phyloP scores from a whole-genome alignment of 1,284 basidiomycete genomes.

The Cutaneotrichosporon spelunceum region DNA sequence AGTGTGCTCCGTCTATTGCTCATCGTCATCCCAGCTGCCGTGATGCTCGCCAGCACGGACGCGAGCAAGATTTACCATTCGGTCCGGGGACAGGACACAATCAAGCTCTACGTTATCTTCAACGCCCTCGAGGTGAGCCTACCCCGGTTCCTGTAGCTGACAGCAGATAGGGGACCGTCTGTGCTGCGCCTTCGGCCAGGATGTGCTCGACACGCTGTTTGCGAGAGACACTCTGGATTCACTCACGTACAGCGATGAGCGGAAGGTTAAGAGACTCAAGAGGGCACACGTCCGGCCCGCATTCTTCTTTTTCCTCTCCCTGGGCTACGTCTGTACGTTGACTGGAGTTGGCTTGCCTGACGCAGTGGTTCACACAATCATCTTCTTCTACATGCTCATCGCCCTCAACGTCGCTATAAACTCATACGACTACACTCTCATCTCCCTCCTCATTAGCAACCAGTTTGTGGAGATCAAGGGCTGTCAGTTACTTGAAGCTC shows the following conservation, averaged over 20 bases:
- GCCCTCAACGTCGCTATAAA: conserved; percentile 97
- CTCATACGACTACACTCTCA: conserved; percentile 92
- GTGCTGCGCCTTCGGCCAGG: conserved; percentile 95
- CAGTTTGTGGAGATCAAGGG: conserved; percentile 99
- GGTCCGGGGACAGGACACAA: conserved; percentile 96
- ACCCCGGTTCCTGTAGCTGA: neutral
- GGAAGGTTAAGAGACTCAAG: conserved; percentile 40
- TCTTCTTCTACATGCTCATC: conserved; percentile 95
- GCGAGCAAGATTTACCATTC: conserved; percentile 98
- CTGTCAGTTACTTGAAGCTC: conserved; percentile 53
- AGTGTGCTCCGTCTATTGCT: conserved; percentile 72
- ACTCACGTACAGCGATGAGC: conserved; percentile 19
- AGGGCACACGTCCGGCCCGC: conserved; percentile 62
- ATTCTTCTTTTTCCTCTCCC: conserved; percentile 78
- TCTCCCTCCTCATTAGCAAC: conserved; percentile 92
- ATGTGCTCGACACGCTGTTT: conserved; percentile 93
- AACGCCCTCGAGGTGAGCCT: conserved; percentile 75
- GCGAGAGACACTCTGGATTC: conserved; percentile 79
- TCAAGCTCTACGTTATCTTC: conserved; percentile 99
- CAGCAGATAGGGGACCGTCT: conserved; percentile 77
- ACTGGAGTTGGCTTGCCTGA: neutral
- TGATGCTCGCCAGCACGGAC: conserved; percentile 81
- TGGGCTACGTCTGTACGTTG: conserved; percentile 74
- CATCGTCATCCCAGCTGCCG: conserved; percentile 68
- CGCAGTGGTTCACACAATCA: conserved; percentile 80